Evolutionary conservation across 2,329 filamentous ascomycete genomes (phyloP).

Genomic region (Epichloe bromicola): DNA sequence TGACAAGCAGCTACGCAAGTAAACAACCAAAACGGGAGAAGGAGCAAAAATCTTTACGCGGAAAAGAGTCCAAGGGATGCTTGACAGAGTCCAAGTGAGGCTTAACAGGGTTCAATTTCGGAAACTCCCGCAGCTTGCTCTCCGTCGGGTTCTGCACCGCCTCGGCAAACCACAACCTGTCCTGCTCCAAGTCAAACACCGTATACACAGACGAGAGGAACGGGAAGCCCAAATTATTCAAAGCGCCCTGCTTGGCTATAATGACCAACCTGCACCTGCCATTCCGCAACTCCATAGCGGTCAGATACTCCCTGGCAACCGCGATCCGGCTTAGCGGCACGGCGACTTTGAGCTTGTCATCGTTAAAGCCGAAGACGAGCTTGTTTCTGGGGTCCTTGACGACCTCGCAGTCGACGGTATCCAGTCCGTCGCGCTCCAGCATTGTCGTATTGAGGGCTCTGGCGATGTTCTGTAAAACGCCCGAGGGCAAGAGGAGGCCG

Average conservation of each 20-base stretch:
- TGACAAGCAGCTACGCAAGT: no score
- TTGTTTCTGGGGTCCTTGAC: background rate
- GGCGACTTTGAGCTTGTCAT: background rate
- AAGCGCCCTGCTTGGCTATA: accelerated
- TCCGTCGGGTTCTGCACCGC: background rate
- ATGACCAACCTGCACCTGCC: background rate
- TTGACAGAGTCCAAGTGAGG: no score
- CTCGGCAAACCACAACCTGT: background rate
- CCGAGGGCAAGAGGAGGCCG: background rate
- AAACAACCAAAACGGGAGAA: no score
- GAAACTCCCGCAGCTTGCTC: background rate
- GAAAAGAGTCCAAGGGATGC: no score
- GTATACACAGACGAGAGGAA: background rate
- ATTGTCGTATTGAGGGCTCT: background rate
- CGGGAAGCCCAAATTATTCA: background rate
- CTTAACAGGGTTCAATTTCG: background rate
- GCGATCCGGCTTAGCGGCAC: background rate
- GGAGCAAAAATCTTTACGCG: no score
- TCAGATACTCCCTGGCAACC: background rate
- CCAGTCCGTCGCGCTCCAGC: background rate
- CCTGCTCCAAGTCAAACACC: background rate
- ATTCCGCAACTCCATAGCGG: accelerated
- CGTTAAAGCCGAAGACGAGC: background rate
- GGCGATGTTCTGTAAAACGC: background rate
- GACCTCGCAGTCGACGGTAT: background rate